Percentiles rank a stretch among this genome's conserved stretches.
Evolutionary conservation across 768 basidiomycete species (phyloP).

Genomic region (Rhodotorula taiwanensis): DNA sequence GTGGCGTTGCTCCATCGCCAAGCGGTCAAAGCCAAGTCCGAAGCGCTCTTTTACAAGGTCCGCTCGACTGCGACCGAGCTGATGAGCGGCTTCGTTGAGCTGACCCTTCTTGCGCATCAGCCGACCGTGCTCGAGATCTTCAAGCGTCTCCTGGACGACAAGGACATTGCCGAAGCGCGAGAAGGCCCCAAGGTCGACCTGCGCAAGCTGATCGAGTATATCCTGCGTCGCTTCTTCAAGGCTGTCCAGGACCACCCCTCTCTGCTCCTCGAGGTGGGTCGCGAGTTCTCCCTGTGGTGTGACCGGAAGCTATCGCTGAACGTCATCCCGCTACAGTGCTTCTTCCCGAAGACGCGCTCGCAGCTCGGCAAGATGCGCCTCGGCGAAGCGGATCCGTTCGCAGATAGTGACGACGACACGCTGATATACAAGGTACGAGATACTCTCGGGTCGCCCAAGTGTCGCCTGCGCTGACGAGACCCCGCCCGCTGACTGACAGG

Average conservation of each 20-base stretch:
- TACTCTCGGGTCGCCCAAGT: conserved; percentile 54
- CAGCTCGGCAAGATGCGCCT: conserved; percentile 64
- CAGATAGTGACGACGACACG: conserved; percentile 38
- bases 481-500: conserved; percentile 10
- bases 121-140: conserved; percentile 84
- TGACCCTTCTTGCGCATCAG: conserved; percentile 48
- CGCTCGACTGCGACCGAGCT: conserved; percentile 36
- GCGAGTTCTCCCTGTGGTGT: too few relatives aligned
- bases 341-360: conserved; percentile 81
- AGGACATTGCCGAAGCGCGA: conserved; percentile 63
- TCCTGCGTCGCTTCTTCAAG: conserved; percentile 92
- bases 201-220: conserved; percentile 69
- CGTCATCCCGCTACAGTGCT: conserved; percentile 54
- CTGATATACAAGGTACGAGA: conserved; percentile 12
- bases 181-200: conserved; percentile 78
- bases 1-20: conserved; percentile 85
- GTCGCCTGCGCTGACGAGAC: conserved; percentile 35
- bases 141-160: conserved; percentile 74
- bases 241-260: conserved; percentile 73
- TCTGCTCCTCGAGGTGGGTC: conserved; percentile 71
- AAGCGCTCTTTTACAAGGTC: conserved; percentile 93
- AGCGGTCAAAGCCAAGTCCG: conserved; percentile 81
- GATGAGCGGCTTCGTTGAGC: background rate
- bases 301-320: too few relatives aligned
- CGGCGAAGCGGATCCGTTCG: conserved; percentile 29